phyloP scores from a whole-genome alignment of 2,329 filamentous ascomycete species.

The Trichoderma cornu-damae region DNA sequence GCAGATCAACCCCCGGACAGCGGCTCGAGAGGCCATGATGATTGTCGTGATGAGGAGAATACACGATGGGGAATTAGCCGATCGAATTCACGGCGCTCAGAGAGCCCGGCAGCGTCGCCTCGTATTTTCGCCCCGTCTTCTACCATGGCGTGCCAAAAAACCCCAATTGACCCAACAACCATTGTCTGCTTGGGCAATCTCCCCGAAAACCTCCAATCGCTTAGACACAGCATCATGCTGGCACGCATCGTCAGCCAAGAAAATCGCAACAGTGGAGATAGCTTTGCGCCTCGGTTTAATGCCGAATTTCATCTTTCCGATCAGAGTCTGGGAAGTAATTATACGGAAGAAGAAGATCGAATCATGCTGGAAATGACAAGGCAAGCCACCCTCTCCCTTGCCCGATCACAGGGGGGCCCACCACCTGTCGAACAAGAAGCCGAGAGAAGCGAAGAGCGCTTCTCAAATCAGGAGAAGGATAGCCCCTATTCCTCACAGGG shows the following conservation, averaged over 20 bases:
- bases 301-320: slow-evolving; percentile 23
- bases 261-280: slow-evolving; percentile 1
- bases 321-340: slow-evolving; percentile 51
- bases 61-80: not conserved
- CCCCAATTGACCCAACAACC: slow-evolving; percentile 48
- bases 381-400: slow-evolving; percentile 23
- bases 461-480: not conserved
- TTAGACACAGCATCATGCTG: slow-evolving; percentile 21
- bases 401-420: not conserved
- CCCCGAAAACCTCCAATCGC: slow-evolving; percentile 41
- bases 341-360: slow-evolving; percentile 49
- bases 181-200: slow-evolving; percentile 53
- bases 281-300: slow-evolving; percentile 9
- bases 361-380: slow-evolving; percentile 28
- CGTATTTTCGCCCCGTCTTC: not conserved
- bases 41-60: not conserved
- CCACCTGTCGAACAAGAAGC: not conserved
- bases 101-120: not conserved
- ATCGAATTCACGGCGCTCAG: not conserved
- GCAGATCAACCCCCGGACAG: slow-evolving; percentile 25
- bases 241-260: slow-evolving; percentile 18
- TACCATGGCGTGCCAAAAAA: slow-evolving; percentile 37
- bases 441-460: slow-evolving; percentile 2
- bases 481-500: slow-evolving; percentile 25
- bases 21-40: slow-evolving; percentile 20